Evolutionary conservation across 768 basidiomycete genomes (phyloP), one percentile per base, ranked within the genome.

Genomic region (Suillus subalutaceus): DNA sequence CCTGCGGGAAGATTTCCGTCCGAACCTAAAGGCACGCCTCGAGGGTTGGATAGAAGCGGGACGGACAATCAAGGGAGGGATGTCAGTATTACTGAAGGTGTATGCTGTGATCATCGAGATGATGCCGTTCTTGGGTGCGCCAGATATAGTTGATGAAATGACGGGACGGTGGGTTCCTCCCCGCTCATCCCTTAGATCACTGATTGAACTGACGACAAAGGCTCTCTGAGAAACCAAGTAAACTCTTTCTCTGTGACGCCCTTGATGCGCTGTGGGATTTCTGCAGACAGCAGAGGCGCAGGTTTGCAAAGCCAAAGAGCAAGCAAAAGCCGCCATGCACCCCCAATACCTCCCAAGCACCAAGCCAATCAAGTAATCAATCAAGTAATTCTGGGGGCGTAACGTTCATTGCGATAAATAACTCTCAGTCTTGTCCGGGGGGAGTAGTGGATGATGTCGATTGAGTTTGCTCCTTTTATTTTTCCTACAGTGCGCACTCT

Each of bases 91-190:
- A 56, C 57, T 73, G 16, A 83, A 77, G 50, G 70, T 85, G 30
- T 88, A 85, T 72, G 56, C 64, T 46, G 84, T 84, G 66, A 69
- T 85, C 13, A 40, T 86, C 15, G 79, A 80, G 46, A 69, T 81
- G 58, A 88, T 91, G 88, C 88, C 89, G 1, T 90, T 82, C 70
- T 68, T 91, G 57, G 75, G 78, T 12, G 83, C 75, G 7, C 61
- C 65, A 2, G 90, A 90, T 66, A 73, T 88, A 13, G 81, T 85
- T 1, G 82, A 83, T 18, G 87, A 87, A 71, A 87, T 91, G 86
- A 72, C 82, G 1, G 68, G 67, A 48, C 80, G 84, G 89, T 88
- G 82, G 59, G n/a, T 57, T 32, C 35, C 20, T 64, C 26, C 32
- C 32, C 20, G 10, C 32, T 60, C 35, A 59, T 30, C 15, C 3